These are phyloP conservation scores for Bretschneidera sinensis DNA, from an alignment of 345 rosid species.

Conservation along the genomic window DNA sequence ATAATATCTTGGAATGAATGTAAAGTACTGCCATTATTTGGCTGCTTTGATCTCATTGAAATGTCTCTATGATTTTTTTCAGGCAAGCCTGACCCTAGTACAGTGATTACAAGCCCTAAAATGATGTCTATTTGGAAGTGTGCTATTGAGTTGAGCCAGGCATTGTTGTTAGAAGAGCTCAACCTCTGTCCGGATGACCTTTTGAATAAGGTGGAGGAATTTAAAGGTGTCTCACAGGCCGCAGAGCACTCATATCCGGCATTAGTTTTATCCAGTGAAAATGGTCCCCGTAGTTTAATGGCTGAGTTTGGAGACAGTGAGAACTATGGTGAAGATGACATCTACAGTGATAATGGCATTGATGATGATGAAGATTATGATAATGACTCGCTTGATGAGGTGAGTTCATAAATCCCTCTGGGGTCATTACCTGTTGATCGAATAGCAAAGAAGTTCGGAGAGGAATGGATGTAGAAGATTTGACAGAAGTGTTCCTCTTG, in stretches of 20 bases:
- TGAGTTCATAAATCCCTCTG: conserved; percentile 26
- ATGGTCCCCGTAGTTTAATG: conserved; percentile 13
- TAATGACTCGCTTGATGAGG: conserved; percentile 41
- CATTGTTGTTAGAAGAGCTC: conserved; percentile 50
- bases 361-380: conserved; percentile 38
- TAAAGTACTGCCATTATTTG: not conserved
- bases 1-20: no score
- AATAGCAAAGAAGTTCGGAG: conserved; percentile 41
- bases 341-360: conserved; percentile 29
- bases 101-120: conserved; percentile 61
- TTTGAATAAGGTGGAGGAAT: conserved; percentile 68
- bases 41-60: not conserved
- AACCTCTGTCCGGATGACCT: conserved; percentile 62
- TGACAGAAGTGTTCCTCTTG: not conserved
- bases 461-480: conserved; percentile 8
- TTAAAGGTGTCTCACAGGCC: conserved; percentile 56
- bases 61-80: conserved; percentile 17
- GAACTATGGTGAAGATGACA: conserved; percentile 22
- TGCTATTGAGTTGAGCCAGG: conserved; percentile 65
- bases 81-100: conserved; percentile 26
- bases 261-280: conserved; percentile 38
- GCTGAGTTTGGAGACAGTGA: conserved; percentile 29
- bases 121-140: conserved; percentile 72
- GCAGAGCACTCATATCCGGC: conserved; percentile 77
- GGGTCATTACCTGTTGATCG: conserved; percentile 68